Percentiles rank a stretch among this genome's conserved stretches.
These are phyloP conservation scores for Mortierella sp. DNA, from an alignment of 371 early-diverging fungal genomes.

Conservation along the genomic window DNA sequence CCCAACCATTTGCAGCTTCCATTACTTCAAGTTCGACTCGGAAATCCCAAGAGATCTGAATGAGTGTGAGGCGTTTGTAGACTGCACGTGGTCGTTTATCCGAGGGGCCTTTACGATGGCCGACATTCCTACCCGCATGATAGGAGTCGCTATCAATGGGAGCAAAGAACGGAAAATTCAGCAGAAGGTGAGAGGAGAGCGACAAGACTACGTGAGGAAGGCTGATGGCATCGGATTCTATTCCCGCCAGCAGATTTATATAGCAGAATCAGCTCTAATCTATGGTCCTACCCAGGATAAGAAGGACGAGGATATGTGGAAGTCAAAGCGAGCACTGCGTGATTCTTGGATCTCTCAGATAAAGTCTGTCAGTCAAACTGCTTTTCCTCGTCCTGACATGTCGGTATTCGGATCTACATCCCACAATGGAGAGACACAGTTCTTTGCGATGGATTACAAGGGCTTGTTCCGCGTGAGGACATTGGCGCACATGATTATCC, in stretches of 20 bases:
- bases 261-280: conserved; percentile 24
- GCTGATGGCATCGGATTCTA: conserved; percentile 23
- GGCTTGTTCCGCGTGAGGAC: conserved; percentile 7
- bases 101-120: conserved; percentile 26
- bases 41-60: conserved; percentile 18
- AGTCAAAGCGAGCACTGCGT: conserved; percentile 14
- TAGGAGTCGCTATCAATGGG: conserved; percentile 15
- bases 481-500: conserved; percentile 12
- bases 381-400: conserved; percentile 2
- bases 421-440: conserved; percentile 19
- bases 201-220: conserved; percentile 7
- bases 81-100: conserved; percentile 22
- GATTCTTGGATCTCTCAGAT: conserved; percentile 28
- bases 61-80: conserved; percentile 26
- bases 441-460: conserved; percentile 9
- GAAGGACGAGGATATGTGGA: conserved; percentile 17
- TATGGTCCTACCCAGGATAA: conserved; percentile 21
- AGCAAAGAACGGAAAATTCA: conserved; percentile 18
- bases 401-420: conserved; percentile 29
- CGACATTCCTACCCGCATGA: conserved; percentile 5
- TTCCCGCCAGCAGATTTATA: conserved; percentile 18
- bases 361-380: conserved; percentile 4
- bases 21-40: conserved; percentile 9
- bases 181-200: conserved; percentile 1
- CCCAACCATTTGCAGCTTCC: not conserved